phyloP scores from a whole-genome alignment of 352 stramenopile species.

The Pythium biforme region DNA sequence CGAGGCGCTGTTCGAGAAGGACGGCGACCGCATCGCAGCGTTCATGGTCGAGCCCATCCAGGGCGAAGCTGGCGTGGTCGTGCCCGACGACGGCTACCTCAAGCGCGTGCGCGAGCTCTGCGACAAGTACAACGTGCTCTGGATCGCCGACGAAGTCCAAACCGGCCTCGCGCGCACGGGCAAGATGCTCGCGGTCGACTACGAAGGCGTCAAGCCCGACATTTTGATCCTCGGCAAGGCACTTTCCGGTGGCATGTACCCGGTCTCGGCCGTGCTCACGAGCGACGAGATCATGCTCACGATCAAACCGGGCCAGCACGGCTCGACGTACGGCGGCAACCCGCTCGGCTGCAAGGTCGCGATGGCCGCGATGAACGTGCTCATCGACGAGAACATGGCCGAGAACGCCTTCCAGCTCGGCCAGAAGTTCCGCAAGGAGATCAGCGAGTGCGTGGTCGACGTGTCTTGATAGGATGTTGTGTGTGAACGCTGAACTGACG shows the following conservation, averaged over 20 bases:
- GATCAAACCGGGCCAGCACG: slow-evolving; percentile 97
- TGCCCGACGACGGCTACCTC: slow-evolving; percentile 97
- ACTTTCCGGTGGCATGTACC: slow-evolving; percentile 96
- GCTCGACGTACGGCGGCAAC: slow-evolving; percentile 97
- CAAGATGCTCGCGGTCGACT: slow-evolving; percentile 95
- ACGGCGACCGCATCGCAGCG: slow-evolving; percentile 92
- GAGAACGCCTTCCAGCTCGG: slow-evolving; percentile 94
- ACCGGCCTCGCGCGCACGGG: slow-evolving; percentile 96
- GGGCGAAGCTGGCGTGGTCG: slow-evolving; percentile 97
- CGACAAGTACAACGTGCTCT: slow-evolving; percentile 97
- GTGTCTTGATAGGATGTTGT: not conserved
- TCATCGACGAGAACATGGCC: slow-evolving; percentile 96
- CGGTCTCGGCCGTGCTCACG: slow-evolving; percentile 96
- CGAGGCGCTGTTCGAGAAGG: slow-evolving; percentile 71
- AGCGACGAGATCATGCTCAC: slow-evolving; percentile 98
- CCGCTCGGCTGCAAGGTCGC: slow-evolving; percentile 96
- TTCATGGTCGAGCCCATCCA: slow-evolving; percentile 99
- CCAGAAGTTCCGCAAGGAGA: slow-evolving; percentile 91
- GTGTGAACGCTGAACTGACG: not conserved
- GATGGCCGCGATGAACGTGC: slow-evolving; percentile 95
- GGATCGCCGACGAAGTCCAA: slow-evolving; percentile 99
- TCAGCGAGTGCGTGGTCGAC: slow-evolving; percentile 57
- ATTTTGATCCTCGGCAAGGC: slow-evolving; percentile 97
- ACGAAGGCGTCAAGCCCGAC: slow-evolving; percentile 97
- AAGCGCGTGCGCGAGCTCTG: slow-evolving; percentile 89